These are phyloP conservation scores for Fusarium chlamydosporum DNA, from an alignment of 2,329 filamentous ascomycete genomes.

Conservation along the genomic window DNA sequence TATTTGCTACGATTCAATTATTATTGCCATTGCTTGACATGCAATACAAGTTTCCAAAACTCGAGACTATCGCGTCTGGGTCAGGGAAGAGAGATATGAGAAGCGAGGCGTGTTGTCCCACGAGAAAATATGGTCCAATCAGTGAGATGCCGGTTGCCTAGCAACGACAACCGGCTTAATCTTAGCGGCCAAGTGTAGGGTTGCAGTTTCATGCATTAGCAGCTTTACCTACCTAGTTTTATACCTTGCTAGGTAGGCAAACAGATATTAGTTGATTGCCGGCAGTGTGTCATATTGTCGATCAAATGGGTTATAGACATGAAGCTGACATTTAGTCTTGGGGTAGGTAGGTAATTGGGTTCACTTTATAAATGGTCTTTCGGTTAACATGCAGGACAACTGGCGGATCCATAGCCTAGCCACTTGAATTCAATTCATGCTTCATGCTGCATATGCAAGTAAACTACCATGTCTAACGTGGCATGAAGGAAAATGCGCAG, in stretches of 20 bases:
- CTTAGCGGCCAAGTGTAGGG: constrained; percentile 32
- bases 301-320: background rate
- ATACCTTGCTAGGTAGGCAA: constrained; percentile 4
- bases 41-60: constrained; percentile 53
- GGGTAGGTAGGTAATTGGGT: background rate
- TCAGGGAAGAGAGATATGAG: constrained; percentile 44
- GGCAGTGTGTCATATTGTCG: background rate
- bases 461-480: background rate
- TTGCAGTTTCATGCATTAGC: constrained; percentile 29
- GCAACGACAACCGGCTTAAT: constrained; percentile 48
- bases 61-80: constrained; percentile 56
- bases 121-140: constrained; percentile 51
- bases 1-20: constrained; percentile 59
- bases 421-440: constrained; percentile 2
- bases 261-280: background rate
- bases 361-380: background rate
- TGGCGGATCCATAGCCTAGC: constrained; percentile 8
- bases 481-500: background rate
- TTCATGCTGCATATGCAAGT: background rate
- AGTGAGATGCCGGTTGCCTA: constrained; percentile 51
- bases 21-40: constrained; percentile 57
- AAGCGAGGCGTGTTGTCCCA: constrained; percentile 49
- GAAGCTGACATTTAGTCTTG: background rate
- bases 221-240: no score
- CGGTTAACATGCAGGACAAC: constrained; percentile 11